Base-by-base conservation (phyloP, 2,329 filamentous ascomycete species). In the Paramyrothecium roridum region DNA sequence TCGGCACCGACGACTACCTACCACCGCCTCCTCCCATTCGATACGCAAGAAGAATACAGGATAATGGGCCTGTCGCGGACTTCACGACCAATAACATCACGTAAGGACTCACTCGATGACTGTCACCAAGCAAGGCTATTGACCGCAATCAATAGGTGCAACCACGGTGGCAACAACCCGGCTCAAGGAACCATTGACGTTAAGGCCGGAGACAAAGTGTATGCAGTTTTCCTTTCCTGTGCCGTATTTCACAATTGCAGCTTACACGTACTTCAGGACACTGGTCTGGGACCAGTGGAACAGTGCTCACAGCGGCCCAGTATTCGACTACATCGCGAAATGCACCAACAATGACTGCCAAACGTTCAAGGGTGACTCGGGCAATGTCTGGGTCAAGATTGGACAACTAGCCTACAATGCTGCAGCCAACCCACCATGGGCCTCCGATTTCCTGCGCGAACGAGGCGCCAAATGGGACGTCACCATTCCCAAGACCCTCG, bases 401-500 rank as follows among this genome's bases (percentile, higher is more conserved):
- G 68, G 72, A 12, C 68, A 73, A 48, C 63, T 70, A 40, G 63
- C 60, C 3, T 72, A 71, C 60, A 68, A 67, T 48, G 57, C 66
- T 8, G 54, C 59, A 3, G 65, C 58, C 40, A 62, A 53, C 26
- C 65, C 67, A 11, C 61, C 67, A 0, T 73, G 71, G 71, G 71
- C 67, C 10, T 71, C 70, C 6, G 66, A 72, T 50, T 62, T 66
- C 8, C 64, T 73, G 1, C 65, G 66, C 17, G 65, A 65, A 37
- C 63, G 71, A n/a, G 66, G 66, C n/a, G 67, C 65, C 19, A 65
- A 65, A 49, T 73, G 70, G 68, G 45, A 75, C 61, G 79, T 83
- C 68, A 72, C 69, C 57, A 68, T 84, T 57, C 81, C 81, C 45
- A 63, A 71, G 34, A 79, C 76, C 68, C 73, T 84, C 56, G 76